These are phyloP conservation scores for Tuber melanosporum DNA, from an alignment of 495 filamentous ascomycete species.

Conservation along the genomic window DNA sequence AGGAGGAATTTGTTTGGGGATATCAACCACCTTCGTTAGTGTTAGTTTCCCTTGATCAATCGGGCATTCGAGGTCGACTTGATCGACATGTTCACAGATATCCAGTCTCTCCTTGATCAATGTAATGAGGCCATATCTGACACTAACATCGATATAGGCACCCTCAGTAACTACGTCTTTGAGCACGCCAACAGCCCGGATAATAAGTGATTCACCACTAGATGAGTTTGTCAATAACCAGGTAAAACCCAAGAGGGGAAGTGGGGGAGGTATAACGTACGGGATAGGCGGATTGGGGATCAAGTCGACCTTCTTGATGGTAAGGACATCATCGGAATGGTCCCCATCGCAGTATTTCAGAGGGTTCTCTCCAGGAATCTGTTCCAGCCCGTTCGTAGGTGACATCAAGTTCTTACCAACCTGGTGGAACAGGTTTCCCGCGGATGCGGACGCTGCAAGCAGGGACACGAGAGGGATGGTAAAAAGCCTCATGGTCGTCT, in stretches of 20 bases:
- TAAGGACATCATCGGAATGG: slow-evolving; percentile 53
- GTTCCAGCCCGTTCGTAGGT: slow-evolving; percentile 37
- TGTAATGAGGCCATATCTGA: slow-evolving; percentile 91
- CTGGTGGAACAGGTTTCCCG: slow-evolving; percentile 38
- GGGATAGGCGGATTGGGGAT: slow-evolving; percentile 76
- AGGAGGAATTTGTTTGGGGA: slow-evolving; percentile 83
- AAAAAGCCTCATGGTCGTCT: slow-evolving; percentile 48
- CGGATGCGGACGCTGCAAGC: slow-evolving; percentile 42
- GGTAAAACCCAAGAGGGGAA: slow-evolving; percentile 7
- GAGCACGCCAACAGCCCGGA: slow-evolving; percentile 69
- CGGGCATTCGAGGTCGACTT: slow-evolving; percentile 85
- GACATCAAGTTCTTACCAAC: slow-evolving; percentile 34
- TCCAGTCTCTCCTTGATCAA: slow-evolving; percentile 71
- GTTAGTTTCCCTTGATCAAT: slow-evolving; percentile 65
- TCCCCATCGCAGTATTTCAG: slow-evolving; percentile 61
- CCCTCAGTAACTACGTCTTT: slow-evolving; percentile 62
- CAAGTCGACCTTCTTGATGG: slow-evolving; percentile 72
- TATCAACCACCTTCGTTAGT: slow-evolving; percentile 71
- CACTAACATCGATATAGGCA: slow-evolving; percentile 68
- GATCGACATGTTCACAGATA: slow-evolving; percentile 78
- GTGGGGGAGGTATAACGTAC: slow-evolving; percentile 52
- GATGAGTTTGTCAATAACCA: slow-evolving; percentile 7
- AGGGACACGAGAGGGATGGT: slow-evolving; percentile 43
- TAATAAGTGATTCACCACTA: slow-evolving; percentile 72
- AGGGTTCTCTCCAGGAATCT: slow-evolving; percentile 68